Evolutionary conservation across 495 filamentous ascomycete species (phyloP).

Genomic region (Apiosordaria backusii): DNA sequence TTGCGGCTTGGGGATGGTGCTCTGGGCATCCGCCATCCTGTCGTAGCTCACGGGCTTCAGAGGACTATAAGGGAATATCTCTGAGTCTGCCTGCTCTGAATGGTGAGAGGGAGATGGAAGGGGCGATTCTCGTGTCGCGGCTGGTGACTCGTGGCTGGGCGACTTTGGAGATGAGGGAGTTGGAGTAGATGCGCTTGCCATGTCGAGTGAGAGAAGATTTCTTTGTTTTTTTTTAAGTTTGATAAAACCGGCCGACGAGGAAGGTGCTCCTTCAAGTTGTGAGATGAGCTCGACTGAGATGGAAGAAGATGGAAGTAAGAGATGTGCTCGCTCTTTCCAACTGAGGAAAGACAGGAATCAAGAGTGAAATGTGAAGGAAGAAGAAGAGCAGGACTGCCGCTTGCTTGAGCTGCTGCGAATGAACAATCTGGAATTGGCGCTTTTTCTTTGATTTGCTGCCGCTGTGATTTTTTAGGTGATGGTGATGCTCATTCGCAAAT

Average conservation of each 20-base stretch:
- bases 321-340: background rate
- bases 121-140: conserved; percentile 23
- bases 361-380: background rate
- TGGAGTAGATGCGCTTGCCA: conserved; percentile 24
- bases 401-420: too few species aligned
- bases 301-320: background rate
- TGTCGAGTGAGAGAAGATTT: conserved; percentile 7
- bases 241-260: background rate
- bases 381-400: background rate
- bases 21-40: conserved; percentile 23
- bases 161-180: conserved; percentile 16
- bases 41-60: conserved; percentile 12
- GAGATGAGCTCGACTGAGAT: background rate
- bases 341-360: background rate
- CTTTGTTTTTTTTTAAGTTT: background rate
- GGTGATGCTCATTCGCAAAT: conserved; percentile 10
- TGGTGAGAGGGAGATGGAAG: conserved; percentile 16
- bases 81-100: conserved; percentile 11
- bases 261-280: background rate
- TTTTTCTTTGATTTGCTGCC: too few species aligned
- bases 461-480: conserved; percentile 7
- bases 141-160: conserved; percentile 12
- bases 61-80: background rate
- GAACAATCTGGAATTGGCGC: too few species aligned
- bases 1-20: conserved; percentile 14